Evolutionary conservation across 768 basidiomycete species (phyloP), one percentile per base, ranked within the genome.

Genomic region (Xerocomellus chrysenteron): DNA sequence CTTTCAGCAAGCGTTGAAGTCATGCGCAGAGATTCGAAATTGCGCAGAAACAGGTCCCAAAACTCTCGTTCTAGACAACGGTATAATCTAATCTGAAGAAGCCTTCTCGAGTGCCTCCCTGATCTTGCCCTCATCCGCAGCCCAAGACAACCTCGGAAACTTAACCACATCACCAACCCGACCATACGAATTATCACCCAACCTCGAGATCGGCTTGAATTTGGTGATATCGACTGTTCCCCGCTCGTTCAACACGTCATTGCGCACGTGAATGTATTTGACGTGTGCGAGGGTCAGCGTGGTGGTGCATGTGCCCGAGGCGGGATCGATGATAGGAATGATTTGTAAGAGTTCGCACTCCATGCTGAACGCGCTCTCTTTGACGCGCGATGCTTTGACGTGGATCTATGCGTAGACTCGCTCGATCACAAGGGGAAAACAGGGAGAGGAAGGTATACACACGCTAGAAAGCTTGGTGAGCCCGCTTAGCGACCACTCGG

Each of bases 291-390:
- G 66, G 4, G 76, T 58, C 32, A 79, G 63, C 16, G 71, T 74
- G 7, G 63, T 68, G 33, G 65, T 69, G 21, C 55, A 51, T 12
- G 32, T 50, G 3, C 66, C 68, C 4, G 68, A 65, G 11, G 50
- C 47, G 9, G 75, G 73, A 30, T 75, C 64, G 19, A 56, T 49
- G 61, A 78, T 72, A 26, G 75, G 71, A 26, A 69, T 55, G 0
- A 64, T 57, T 45, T 78, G 67, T 56, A 65, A 70, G 19, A 78
- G 70, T 52, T 77, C 67, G 63, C 78, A 79, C 56, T 79, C 78
- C 76, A 79, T 76, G 62, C 72, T 76, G 64, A 79, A 78, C 9
- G 77, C 78, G 55, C 76, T 78, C 52, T 79, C 78, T 47, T 71
- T 69, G 40, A 79, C 75, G 17, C 78, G 66, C 1, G 77, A 52